Evolutionary conservation across 208 protist species (phyloP), one percentile per base, ranked within the genome.

Genomic region (Naegleria gruberi): DNA sequence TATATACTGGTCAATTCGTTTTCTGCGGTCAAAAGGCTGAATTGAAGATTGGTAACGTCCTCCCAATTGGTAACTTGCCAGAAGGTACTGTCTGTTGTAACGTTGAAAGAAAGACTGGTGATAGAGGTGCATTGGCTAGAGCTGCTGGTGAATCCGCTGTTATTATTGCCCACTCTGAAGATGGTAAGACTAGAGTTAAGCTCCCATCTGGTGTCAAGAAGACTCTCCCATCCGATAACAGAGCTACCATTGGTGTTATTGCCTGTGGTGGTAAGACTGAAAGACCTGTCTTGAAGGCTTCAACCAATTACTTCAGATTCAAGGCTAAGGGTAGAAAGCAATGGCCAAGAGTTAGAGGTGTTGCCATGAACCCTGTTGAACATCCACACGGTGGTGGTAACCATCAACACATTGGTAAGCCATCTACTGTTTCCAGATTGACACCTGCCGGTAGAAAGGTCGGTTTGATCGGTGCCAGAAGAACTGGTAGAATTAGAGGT

Each of bases 321-420:
- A 97, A 96, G 91, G 98, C 94, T 81, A 99, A 99, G 96, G 82
- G 82, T 55, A 95, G 98, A 90, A 99, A 99, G 95, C 96, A 93
- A 93, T 99, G 99, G 99, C 99, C 99, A 81, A 93, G 95, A 43
- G 98, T 99, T 42, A 94, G 98, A 94, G 98, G 98, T 99, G 98
- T 99, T 45, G 97, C 97, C 87, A 99, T 99, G 96, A 99, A 99
- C 96, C 97, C 97, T 42, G 96, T 98, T 65, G 97, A 98, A 51
- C 99, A 99, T 94, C 99, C 99, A 47, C 98, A 99, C 93, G 98
- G 99, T 97, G 99, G 99, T 98, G 99, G 99, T 98, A 99, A 99
- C 94, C 99, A 99, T 96, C 98, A 99, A 97, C 99, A 99, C 95
- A 98, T 99, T 95, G 99, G 99, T 94, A 95, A 98, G 92, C 95